Conservation (phyloP, 1,284 basidiomycete genomes). For the Amylostereum areolatum region DNA sequence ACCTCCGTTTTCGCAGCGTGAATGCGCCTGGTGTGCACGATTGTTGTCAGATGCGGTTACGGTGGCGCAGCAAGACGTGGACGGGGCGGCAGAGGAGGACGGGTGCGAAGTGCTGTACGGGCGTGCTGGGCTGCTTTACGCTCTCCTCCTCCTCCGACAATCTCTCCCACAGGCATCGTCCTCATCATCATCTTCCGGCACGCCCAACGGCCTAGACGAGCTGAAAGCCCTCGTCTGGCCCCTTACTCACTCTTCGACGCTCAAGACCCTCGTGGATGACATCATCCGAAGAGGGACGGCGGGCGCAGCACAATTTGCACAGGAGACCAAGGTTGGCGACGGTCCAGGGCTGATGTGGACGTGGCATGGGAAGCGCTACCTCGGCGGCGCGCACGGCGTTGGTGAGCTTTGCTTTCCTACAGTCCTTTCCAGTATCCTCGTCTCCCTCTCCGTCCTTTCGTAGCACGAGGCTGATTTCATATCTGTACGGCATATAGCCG, state of each 20-base stretch:
- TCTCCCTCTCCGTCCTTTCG: background rate
- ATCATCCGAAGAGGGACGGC: constrained; percentile 38
- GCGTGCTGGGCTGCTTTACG: constrained; percentile 49
- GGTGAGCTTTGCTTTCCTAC: constrained; percentile 27
- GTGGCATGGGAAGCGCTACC: constrained; percentile 48
- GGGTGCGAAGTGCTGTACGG: constrained; percentile 53
- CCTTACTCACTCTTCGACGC: constrained; percentile 6
- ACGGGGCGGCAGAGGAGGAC: constrained; percentile 22
- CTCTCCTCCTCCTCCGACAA: constrained; percentile 36
- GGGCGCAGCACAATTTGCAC: constrained; percentile 31
- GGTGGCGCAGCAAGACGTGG: constrained; percentile 17
- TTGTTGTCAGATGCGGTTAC: constrained; percentile 17
- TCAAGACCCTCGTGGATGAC: constrained; percentile 33
- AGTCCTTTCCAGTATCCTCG: background rate
- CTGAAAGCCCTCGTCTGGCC: background rate
- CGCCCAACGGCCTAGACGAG: constrained; percentile 4
- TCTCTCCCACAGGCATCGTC: constrained; percentile 6
- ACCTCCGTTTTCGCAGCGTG: constrained; percentile 10
- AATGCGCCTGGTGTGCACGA: constrained; percentile 15
- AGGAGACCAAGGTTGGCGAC: constrained; percentile 16
- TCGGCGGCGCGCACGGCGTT: constrained; percentile 51
- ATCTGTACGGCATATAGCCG: background rate
- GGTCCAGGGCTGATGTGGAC: constrained; percentile 47
- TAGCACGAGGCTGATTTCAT: background rate
- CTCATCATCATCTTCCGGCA: background rate